phyloP scores from a whole-genome alignment of 2,329 filamentous ascomycete genomes.

The Fusarium multiceps region DNA sequence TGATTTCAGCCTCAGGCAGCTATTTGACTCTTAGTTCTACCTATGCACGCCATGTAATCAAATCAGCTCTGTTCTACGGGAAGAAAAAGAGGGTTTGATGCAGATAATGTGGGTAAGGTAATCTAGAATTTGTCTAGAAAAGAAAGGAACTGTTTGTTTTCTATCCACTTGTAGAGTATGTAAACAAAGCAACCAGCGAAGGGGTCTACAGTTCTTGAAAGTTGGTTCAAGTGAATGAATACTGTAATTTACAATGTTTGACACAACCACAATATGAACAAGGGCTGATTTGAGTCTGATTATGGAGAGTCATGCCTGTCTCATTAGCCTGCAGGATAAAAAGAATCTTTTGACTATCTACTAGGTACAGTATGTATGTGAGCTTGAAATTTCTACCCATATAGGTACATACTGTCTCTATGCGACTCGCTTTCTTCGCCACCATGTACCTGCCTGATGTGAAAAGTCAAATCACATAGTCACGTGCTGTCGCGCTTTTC shows the following conservation, averaged over 20 bases:
- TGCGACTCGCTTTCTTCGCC: conserved; percentile 16
- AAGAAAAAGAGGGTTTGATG: conserved; percentile 17
- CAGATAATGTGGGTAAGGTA: conserved; percentile 24
- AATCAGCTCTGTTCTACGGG: conserved; percentile 9
- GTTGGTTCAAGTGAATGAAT: background rate
- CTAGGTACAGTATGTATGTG: background rate
- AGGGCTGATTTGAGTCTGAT: background rate
- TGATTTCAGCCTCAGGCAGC: conserved; percentile 46
- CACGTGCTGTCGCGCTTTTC: conserved; percentile 46
- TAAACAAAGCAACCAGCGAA: conserved; percentile 22
- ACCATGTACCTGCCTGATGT: background rate
- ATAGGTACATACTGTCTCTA: background rate
- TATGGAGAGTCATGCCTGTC: background rate
- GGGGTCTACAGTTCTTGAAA: background rate
- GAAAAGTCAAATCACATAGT: conserved; percentile 17
- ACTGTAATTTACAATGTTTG: background rate
- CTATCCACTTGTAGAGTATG: conserved; percentile 23
- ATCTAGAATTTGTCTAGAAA: conserved; percentile 18
- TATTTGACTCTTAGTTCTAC: conserved; percentile 5
- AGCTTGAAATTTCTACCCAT: background rate
- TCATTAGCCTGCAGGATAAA: background rate
- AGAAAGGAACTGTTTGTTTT: conserved; percentile 13
- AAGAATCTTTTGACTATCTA: background rate
- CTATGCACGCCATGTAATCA: conserved; percentile 7
- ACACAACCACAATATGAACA: background rate